Base-by-base conservation (phyloP, 2,329 filamentous ascomycete genomes). In the Penicillium digitatum region DNA sequence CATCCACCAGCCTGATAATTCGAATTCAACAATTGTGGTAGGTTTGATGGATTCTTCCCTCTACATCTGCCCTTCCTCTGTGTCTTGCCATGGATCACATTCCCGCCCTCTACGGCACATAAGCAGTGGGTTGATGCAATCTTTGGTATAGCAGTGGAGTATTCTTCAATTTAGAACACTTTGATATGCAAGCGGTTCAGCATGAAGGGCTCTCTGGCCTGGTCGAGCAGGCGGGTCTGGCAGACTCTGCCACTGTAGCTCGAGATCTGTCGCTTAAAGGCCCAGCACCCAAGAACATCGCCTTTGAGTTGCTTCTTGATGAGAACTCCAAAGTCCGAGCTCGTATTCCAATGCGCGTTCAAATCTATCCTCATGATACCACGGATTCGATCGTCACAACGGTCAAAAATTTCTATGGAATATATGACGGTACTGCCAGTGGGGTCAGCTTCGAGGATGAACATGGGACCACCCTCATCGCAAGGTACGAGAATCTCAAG, bases 361-460 rank as follows among this genome's bases (percentile, higher is more conserved):
- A 95, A 69, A 96, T 99, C 65, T 96, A 88, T 69, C 90, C 90
- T 44, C 92, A 97, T 74, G 94, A 99, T 78, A 92, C 90, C 49
- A 97, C 93, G 22, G 93, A 97, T 71, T 96, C 92, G 34, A 99
- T 99, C 76, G 90, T 97, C 61, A 94, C 91, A 14, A 97, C 94
- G 1, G 93, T 97, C 69, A 97, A 96, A 82, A 97, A 96, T 79
- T 97, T 97, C 78, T 97, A 96, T 72, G 94, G 94, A 58, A 82
- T 99, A 63, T 96, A 96, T 73, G 89, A 93, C 62, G 86, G 84
- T 59, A 82, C 84, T 64, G 85, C 84, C 64, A 87, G 87, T 71
- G 92, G 94, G 62, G 88, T 99, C 69, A 95, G 90, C 76, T 97
- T 99, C 69, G 93, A 97, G 76, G 93, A 97, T 73, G 85, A 89